These are phyloP conservation scores for Cercospora sp. DNA, from an alignment of 2,329 filamentous ascomycete genomes.

Conservation along the genomic window DNA sequence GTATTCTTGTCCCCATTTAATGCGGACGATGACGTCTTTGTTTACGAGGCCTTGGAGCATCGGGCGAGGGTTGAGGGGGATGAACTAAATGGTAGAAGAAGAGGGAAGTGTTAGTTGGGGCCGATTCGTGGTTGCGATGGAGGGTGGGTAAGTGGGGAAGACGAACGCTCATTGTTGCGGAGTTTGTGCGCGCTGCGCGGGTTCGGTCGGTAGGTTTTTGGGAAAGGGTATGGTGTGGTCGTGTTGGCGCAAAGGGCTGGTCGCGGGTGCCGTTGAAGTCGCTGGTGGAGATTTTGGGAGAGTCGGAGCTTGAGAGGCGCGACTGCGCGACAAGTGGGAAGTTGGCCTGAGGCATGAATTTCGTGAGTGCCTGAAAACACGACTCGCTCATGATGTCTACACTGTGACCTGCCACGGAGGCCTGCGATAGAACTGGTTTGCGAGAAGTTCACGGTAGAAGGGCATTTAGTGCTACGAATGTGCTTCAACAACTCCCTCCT, in stretches of 20 bases:
- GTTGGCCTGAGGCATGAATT: neutral
- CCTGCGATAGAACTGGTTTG: neutral
- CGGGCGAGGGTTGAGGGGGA: conserved; percentile 93
- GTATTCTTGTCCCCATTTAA: conserved; percentile 99
- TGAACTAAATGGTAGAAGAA: conserved; percentile 53
- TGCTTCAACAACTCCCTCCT: no score
- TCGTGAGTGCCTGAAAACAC: neutral
- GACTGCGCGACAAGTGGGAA: neutral
- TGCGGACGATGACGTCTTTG: conserved; percentile 83
- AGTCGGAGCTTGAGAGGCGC: neutral
- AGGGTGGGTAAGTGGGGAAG: neutral
- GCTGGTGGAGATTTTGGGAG: neutral
- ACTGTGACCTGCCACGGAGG: neutral
- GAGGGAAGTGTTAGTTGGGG: neutral
- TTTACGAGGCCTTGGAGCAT: conserved; percentile 95
- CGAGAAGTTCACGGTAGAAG: no score
- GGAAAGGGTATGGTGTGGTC: neutral
- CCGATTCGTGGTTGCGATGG: neutral
- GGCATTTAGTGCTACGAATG: neutral
- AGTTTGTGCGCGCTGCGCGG: conserved; percentile 5
- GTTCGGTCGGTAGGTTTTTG: no score
- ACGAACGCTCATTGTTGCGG: conserved; percentile 31
- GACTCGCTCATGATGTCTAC: neutral
- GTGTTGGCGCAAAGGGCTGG: neutral
- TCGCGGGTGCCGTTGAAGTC: neutral